Base-by-base conservation (phyloP, 2,329 filamentous ascomycete genomes). In the Ophiostoma quercus region DNA sequence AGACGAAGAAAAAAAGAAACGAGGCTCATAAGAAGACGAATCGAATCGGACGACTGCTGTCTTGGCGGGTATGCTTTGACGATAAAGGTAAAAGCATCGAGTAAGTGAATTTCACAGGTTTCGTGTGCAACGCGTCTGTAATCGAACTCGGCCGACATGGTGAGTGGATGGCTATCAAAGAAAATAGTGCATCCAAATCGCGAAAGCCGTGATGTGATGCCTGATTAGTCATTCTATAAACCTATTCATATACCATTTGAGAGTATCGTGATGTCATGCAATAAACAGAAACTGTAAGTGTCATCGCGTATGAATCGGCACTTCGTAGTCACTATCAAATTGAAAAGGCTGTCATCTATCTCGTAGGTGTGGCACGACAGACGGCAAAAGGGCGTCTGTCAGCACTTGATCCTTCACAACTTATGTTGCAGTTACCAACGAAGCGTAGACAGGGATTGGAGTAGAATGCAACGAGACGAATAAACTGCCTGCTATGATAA, bases 51-150 rank as follows among this genome's bases (percentile, higher is more conserved):
- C 22, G 51, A 57, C 51, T 57, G 19, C n/a, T n/a, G 51, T 57
- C 51, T 57, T 57, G 51, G 51, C 51, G 22, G 4, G 9, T 9
- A 4, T 57, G 7, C 12, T 2, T 6, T n/a, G 9, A 8, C 3
- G 51, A 57, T 57, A 57, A 57, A 57, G 51, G 51, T 25, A 57
- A 57, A 57, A 57, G 22, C 51, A 57, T 25, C 51, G 22, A 12
- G 51, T 57, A 57, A 57, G 51, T 57, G 51, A 57, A 12, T 25
- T 11, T 57, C 2, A 3, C 43, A n/a, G 9, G 4, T 57, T 57
- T 57, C n/a, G 16, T 47, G 19, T n/a, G 16, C 43, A 19, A 47
- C 6, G 43, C 43, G 41, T 47, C 43, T 41, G 39, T 12, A 41
- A 1, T 2, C 1, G 39, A 41, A 41, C 4, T 47, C 16, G 16